These are phyloP conservation scores for Psilocybe tampanensis DNA, from an alignment of 768 basidiomycete genomes.

Conservation along the genomic window DNA sequence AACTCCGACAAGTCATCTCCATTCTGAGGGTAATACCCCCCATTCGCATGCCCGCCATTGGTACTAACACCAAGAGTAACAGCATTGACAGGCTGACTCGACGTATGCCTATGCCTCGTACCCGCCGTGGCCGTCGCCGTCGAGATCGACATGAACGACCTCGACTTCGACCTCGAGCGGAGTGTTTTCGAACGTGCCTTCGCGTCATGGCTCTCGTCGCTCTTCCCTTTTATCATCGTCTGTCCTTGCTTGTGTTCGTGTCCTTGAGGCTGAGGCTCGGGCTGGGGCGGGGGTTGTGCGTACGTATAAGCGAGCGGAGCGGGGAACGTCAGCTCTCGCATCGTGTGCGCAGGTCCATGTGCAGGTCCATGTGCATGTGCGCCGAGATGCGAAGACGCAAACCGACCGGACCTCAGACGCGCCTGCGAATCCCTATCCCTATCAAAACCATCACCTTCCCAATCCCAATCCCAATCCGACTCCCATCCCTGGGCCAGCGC, in stretches of 20 bases:
- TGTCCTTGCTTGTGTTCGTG: background rate
- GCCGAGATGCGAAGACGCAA: slow-evolving; percentile 18
- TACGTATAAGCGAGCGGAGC: slow-evolving; percentile 61
- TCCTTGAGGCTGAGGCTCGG: background rate
- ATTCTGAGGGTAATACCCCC: no score
- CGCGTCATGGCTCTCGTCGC: no score
- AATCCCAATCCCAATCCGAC: no score
- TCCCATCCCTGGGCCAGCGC: no score
- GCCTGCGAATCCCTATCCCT: no score
- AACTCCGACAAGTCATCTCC: no score
- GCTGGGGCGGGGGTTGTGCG: slow-evolving; percentile 9
- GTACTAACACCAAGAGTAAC: background rate
- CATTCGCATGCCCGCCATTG: background rate
- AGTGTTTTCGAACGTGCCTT: no score
- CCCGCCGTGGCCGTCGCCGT: slow-evolving; percentile 9
- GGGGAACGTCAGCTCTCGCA: slow-evolving; percentile 72
- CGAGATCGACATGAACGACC: background rate
- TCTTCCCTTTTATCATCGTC: no score
- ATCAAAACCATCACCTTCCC: no score
- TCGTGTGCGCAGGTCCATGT: slow-evolving; percentile 19
- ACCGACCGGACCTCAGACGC: slow-evolving; percentile 27
- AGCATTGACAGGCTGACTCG: background rate
- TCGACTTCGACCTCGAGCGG: background rate
- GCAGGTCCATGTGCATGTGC: background rate
- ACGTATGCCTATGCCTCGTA: slow-evolving; percentile 23